Evolutionary conservation across 2,329 filamentous ascomycete genomes (phyloP), one percentile per base, ranked within the genome.

Genomic region (Endothia cerciana): DNA sequence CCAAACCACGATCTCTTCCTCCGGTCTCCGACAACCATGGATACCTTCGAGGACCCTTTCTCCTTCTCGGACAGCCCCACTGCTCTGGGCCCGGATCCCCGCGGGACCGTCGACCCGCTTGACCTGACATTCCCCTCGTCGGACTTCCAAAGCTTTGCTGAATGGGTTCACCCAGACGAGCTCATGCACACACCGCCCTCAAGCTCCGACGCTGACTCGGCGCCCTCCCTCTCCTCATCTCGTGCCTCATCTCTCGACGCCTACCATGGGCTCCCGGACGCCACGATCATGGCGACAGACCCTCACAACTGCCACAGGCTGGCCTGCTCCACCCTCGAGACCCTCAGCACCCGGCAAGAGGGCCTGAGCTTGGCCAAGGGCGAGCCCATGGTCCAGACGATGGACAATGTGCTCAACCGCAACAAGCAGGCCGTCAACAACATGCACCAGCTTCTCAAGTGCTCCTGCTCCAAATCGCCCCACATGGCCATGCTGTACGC

Each of bases 351-450:
- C 36, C 49, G 41, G 10, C 59, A 62, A 38, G 66, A 68, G 51
- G 49, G 63, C 58, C 41, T 45, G 19, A 22, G 55, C 51, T 41
- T 53, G 15, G 61, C 49, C 4, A 19, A 61, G 28, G 65, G 62
- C 36, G 63, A 65, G 63, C 63, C 51, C 33, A 40, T 65, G 43
- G 58, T 56, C n/a, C 66, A 68, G 63, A 68, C 66, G 38, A 68
- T 65, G 66, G 66, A 68, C 63, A 65, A 68, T 63, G 63, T 65
- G 43, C 63, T 68, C 45, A 68, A 65, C 60, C 65, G 65, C 56
- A 68, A 68, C 65, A 68, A 68, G 63, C 63, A 60, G 55, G 65
- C 65, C 63, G 65, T 68, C 60, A 55, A 65, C 63, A 68, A 56
- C 47, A 68, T 65, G 65, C 47, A 65, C 38, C 65, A 63, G 47